Conservation (phyloP, 179 eudicot species). For the Kewa caespitosa region DNA sequence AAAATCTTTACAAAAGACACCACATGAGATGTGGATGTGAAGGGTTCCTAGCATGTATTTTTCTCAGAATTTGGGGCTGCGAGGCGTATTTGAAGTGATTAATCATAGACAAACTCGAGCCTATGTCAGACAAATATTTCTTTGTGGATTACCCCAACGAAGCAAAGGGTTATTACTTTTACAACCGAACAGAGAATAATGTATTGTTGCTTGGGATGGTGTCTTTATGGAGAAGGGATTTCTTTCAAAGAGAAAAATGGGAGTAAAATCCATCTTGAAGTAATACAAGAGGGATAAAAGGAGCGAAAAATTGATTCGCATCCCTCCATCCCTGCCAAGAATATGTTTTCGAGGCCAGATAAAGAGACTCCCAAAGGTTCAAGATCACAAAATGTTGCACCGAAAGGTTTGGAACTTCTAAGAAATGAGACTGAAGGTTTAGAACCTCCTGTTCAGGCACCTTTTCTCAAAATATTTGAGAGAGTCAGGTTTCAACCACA, state of each 20-base stretch:
- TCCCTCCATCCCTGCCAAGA: too few species aligned
- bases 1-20: neutral
- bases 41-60: neutral
- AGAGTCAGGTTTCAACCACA: too few species aligned
- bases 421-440: too few species aligned
- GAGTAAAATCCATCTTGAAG: neutral
- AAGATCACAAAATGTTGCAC: too few species aligned
- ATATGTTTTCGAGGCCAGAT: too few species aligned
- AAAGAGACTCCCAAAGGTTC: too few species aligned
- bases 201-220: conserved; percentile 1
- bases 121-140: neutral
- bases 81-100: neutral
- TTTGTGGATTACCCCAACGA: conserved; percentile 2
- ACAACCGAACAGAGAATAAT: too few species aligned
- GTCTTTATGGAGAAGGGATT: neutral
- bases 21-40: neutral
- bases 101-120: neutral
- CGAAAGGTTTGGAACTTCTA: too few species aligned
- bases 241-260: neutral
- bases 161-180: neutral
- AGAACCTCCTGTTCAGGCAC: too few species aligned
- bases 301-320: neutral
- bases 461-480: too few species aligned
- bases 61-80: neutral
- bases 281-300: neutral